Conservation (phyloP, 2,329 filamentous ascomycete genomes). For the Metarhizium anisopliae region DNA sequence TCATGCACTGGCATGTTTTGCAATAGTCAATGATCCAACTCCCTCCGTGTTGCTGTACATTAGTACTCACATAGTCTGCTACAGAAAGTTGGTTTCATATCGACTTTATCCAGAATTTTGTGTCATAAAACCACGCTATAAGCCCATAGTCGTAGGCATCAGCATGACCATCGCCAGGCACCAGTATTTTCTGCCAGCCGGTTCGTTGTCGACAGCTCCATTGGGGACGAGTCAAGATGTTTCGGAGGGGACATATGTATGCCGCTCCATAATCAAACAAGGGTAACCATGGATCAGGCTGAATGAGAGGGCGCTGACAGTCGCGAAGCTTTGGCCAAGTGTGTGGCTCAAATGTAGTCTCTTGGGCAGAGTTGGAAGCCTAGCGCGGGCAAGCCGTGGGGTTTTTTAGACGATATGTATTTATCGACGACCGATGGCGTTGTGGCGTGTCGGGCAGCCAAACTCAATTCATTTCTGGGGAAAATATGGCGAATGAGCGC, state of each 20-base stretch:
- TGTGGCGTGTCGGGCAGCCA: neutral
- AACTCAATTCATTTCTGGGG: neutral
- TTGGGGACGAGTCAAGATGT: neutral
- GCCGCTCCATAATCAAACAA: neutral
- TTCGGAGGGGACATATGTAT: neutral
- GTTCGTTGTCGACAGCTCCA: neutral
- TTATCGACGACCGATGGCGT: neutral
- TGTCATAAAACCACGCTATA: neutral
- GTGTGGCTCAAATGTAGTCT: neutral
- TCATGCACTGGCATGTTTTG: too few relatives aligned
- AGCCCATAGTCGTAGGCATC: conserved; percentile 4
- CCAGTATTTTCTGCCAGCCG: conserved; percentile 1
- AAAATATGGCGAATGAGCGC: neutral
- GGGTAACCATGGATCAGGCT: neutral
- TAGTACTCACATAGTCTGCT: neutral
- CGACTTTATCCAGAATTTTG: neutral
- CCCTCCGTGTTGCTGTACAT: neutral
- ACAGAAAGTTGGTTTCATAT: neutral
- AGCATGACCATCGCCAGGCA: conserved; percentile 1
- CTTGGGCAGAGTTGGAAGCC: neutral
- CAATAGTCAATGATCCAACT: too few relatives aligned
- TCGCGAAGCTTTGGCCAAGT: too few relatives aligned
- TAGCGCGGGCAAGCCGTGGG: neutral
- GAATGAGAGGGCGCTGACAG: too few relatives aligned
- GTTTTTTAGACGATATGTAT: neutral